Conservation (phyloP, 768 basidiomycete genomes). For the Suillus plorans region DNA sequence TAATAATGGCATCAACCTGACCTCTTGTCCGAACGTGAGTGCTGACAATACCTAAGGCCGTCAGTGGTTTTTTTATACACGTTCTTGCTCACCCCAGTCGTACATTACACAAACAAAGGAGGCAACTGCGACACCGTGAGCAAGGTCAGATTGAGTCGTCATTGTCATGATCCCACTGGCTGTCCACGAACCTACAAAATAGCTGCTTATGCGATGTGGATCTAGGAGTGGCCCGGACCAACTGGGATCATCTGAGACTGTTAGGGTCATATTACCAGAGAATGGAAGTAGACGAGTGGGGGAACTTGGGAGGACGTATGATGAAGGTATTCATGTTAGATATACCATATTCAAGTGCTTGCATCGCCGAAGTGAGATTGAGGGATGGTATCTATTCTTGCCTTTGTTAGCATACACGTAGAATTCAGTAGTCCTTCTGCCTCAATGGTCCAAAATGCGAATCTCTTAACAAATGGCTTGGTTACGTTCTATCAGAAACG, state of each 20-base stretch:
- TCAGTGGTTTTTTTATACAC: too few species aligned
- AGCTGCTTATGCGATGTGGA: neutral
- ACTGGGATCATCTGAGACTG: neutral
- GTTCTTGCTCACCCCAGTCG: neutral
- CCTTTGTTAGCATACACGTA: too few species aligned
- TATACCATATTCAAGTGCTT: neutral
- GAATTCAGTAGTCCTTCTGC: too few species aligned
- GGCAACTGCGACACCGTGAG: neutral
- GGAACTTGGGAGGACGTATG: neutral
- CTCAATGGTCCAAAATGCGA: too few species aligned
- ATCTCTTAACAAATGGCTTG: too few species aligned
- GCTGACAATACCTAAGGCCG: neutral
- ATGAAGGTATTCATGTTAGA: neutral
- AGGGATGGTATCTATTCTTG: too few species aligned
- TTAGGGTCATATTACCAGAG: neutral
- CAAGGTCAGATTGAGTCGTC: neutral
- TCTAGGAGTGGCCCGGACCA: neutral
- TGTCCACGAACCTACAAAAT: neutral
- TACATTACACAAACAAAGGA: neutral
- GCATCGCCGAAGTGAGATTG: too few species aligned
- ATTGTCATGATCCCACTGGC: neutral
- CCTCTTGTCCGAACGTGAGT: neutral
- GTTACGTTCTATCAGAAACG: too few species aligned
- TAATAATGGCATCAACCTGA: neutral
- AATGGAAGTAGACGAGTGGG: neutral